Base-by-base conservation (phyloP, 176 grass and related monocot species). In the Carex parvula region DNA sequence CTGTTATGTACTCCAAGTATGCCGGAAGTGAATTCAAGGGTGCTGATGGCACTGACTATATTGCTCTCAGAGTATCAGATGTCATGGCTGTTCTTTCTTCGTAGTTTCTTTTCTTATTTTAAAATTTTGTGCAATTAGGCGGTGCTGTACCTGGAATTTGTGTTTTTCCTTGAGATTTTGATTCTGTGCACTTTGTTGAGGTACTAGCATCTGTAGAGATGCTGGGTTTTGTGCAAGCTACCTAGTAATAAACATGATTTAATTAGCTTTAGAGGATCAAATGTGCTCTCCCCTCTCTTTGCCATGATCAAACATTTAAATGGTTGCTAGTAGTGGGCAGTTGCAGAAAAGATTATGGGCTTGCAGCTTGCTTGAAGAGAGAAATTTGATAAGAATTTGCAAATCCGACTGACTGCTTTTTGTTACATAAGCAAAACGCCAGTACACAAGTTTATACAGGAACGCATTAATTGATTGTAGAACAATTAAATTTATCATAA, bases 1-100 rank as follows among this genome's bases (percentile, higher is more conserved):
- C 87, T 0, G 89, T 95, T n/a, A 52, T 95, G 56, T 91, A 92
- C 75, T 95, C 93, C 3, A 95, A 92, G 79, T 92, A 95, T 0
- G 91, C 89, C 1, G 89, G 93, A 2, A 84, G 72, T 6, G 89
- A 91, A 86, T 91, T 92, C 79, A 92, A 95, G 87, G 83, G 90
- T 3, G 60, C 84, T 0, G 93, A 95, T 21, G 91, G 85, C 60
- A 90, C 80, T 0, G 79, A 84, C 54, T 95, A 91, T 91, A 89
- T 95, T 10, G 87, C 92, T 17, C 81, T 93, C 46, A 95, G 69
- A 88, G 87, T 64, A 16, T 91, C 85, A 0, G 93, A 95, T 77
- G 87, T 92, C 64, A 92, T 95, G 85, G 93, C 89, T 72, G 80
- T 92, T 60, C 90, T 95, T 39, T 84, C 93, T 21, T 95, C 58